Conservation (phyloP, 768 basidiomycete species). For the Cystofilobasidium bisporidii region DNA sequence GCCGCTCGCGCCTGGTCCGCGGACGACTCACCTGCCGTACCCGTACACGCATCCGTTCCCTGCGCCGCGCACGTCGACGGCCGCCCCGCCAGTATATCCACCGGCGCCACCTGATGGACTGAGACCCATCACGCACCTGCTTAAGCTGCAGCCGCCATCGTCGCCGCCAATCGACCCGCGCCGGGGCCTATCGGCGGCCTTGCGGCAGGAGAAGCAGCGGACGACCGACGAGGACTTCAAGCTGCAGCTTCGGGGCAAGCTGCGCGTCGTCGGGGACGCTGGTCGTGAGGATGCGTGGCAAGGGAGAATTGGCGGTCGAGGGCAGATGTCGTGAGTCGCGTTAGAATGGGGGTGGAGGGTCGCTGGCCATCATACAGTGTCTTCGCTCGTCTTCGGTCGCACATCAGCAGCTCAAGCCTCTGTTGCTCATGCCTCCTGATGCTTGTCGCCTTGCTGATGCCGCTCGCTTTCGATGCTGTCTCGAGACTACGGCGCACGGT, state of each 20-base stretch:
- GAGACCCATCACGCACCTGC: conserved; percentile 4
- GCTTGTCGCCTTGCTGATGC: too few species aligned
- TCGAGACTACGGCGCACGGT: too few species aligned
- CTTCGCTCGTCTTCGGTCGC: too few species aligned
- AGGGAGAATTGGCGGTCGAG: background rate
- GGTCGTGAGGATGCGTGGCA: conserved; percentile 9
- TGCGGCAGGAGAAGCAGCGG: conserved; percentile 1
- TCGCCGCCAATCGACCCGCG: background rate
- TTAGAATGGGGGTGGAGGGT: too few species aligned
- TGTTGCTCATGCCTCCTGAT: too few species aligned
- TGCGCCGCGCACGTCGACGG: background rate
- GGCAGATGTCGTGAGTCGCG: background rate
- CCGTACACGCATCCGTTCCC: background rate
- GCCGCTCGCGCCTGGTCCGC: background rate
- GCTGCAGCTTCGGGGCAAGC: background rate
- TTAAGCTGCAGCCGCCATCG: background rate
- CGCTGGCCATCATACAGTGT: too few species aligned
- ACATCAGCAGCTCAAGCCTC: too few species aligned
- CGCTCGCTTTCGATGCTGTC: too few species aligned
- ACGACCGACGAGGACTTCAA: background rate
- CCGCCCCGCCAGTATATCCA: background rate
- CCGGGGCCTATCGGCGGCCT: background rate
- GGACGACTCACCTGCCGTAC: conserved; percentile 1
- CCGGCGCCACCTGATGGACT: background rate
- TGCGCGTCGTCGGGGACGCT: conserved; percentile 7